These are phyloP conservation scores for Aspergillus jensenii DNA, from an alignment of 2,329 filamentous ascomycete species.

Conservation along the genomic window DNA sequence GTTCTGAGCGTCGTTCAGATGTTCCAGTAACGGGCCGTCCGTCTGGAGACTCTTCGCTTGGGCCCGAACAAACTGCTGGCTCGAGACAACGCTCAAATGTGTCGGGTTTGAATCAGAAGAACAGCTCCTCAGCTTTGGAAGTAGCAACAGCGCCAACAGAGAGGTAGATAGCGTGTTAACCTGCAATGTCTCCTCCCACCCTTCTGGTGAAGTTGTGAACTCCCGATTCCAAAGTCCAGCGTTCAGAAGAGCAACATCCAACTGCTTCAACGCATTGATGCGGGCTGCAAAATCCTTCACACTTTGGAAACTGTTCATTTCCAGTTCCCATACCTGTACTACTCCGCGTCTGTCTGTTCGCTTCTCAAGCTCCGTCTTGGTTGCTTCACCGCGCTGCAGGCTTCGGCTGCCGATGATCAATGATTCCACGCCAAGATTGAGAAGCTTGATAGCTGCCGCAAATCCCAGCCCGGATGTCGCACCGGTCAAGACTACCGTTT, in stretches of 20 bases:
- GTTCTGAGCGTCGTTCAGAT: constrained; percentile 31
- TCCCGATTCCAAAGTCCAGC: constrained; percentile 44
- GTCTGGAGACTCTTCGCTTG: constrained; percentile 32
- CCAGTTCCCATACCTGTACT: constrained; percentile 47
- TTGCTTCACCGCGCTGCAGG: constrained; percentile 41
- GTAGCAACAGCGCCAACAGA: constrained; percentile 54
- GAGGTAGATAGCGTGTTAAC: constrained; percentile 60
- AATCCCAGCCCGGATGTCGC: constrained; percentile 53
- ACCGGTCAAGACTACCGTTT: constrained; percentile 52
- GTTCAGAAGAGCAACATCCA: constrained; percentile 50
- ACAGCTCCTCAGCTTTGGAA: constrained; percentile 46
- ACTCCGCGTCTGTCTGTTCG: constrained; percentile 30
- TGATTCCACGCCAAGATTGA: constrained; percentile 40
- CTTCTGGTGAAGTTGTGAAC: constrained; percentile 40
- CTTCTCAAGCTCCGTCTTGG: constrained; percentile 41
- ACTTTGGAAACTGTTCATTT: constrained; percentile 48
- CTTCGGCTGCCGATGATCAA: constrained; percentile 51
- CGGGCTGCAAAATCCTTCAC: constrained; percentile 45
- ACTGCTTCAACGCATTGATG: constrained; percentile 36
- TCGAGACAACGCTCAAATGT: constrained; percentile 48
- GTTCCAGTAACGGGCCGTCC: constrained; percentile 31
- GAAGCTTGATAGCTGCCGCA: constrained; percentile 51
- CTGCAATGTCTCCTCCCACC: constrained; percentile 56
- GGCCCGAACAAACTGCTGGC: constrained; percentile 39
- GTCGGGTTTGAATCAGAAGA: constrained; percentile 31